A percentile compares a stretch with the other conserved stretches of the same genome.
Conservation (phyloP, 768 basidiomycete species). For the Mycena metata region DNA sequence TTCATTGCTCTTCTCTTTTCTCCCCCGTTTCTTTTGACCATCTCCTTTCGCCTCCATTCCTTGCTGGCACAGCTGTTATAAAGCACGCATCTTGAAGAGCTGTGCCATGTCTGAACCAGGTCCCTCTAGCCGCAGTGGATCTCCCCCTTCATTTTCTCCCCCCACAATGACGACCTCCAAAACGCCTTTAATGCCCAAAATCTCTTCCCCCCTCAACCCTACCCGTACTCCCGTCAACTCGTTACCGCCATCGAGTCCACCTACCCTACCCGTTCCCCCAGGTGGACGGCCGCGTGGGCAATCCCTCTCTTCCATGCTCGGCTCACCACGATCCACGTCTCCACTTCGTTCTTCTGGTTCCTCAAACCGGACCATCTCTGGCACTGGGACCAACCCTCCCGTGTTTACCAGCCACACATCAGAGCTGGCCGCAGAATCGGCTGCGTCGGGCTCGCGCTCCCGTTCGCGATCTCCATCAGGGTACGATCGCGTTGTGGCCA, state of each 20-base stretch:
- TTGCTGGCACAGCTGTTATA: conserved; percentile 15
- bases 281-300: conserved; percentile 28
- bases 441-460: conserved; percentile 9
- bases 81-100: conserved; percentile 18
- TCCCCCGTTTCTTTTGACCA: conserved; percentile 15
- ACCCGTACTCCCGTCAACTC: conserved; percentile 31
- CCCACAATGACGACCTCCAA: conserved; percentile 10
- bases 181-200: conserved; percentile 29
- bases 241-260: conserved; percentile 24
- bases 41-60: conserved; percentile 26
- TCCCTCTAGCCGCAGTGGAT: conserved; percentile 18
- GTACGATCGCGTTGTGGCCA: conserved; percentile 34
- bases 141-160: conserved; percentile 20
- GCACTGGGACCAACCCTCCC: neutral
- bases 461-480: conserved; percentile 23
- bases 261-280: conserved; percentile 28
- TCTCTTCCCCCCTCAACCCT: conserved; percentile 35
- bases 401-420: neutral
- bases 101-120: conserved; percentile 26
- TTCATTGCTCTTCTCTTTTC: conserved; percentile 25
- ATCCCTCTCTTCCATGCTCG: conserved; percentile 27
- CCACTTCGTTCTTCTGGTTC: conserved; percentile 29
- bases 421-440: conserved; percentile 22
- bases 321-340: conserved; percentile 8
- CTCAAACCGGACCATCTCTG: conserved; percentile 18